Base-by-base conservation (phyloP, 768 basidiomycete species). In the Boletales sp. region DNA sequence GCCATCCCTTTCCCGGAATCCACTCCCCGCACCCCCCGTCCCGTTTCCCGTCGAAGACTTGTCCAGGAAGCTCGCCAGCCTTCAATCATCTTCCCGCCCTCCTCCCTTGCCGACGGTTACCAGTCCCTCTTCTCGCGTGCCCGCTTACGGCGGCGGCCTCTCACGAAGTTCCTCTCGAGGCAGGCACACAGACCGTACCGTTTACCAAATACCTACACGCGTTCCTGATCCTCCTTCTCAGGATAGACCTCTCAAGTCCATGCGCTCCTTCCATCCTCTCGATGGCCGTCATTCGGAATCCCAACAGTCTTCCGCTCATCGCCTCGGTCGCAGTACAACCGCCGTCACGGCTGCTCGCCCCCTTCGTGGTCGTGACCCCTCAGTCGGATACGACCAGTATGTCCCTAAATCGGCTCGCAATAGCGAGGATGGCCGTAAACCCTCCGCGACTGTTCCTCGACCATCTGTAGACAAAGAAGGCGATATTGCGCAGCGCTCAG, bases 191-290 rank as follows among this genome's bases (percentile, higher is more conserved):
- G 61, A 60, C 32, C 47, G 56, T 8, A 36, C 46, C 29, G 8
- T 41, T 14, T 50, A 55, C 41, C 64, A 61, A 27, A 56, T 47
- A 47, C 40, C 53, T 8, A 32, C 57, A 21, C 60, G 65, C 27
- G 48, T 58, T 45, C 52, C 63, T 39, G 48, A 63, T 17, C 34
- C 39, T 9, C 18, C 56, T 36, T 39, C 62, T 9, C 64, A 61
- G 30, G 60, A 63, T 13, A 58, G 54, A 45, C 40, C 65, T 4
- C 55, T 87, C 27, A 77, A 77, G 17, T 67, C 76, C 18, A 71
- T 70, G 74, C 76, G 81, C 15, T 87, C 87, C 8, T 84, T 89
- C 70, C 84, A 81, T 58, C 79, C 75, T 31, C 63, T 73, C 10
- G 67, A 74, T 40, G 59, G 66, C 40, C 65, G 70, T 31, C 51